These are phyloP conservation scores for Pyricularia sp. DNA, from an alignment of 2,329 filamentous ascomycete genomes.

Conservation along the genomic window DNA sequence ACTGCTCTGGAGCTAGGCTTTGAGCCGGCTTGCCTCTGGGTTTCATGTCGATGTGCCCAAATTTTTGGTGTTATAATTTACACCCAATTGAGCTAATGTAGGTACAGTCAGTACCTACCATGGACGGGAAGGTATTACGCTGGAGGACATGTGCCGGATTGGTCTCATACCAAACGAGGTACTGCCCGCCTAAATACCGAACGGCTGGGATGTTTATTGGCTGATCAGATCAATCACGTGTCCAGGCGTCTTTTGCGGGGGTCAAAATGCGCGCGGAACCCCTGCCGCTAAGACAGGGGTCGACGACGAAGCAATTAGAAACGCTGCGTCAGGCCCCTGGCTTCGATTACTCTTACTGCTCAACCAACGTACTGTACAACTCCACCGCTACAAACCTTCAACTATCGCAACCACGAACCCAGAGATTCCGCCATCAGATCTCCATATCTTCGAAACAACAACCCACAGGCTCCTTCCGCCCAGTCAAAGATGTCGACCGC, in stretches of 20 bases:
- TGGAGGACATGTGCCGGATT: neutral
- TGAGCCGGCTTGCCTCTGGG: neutral
- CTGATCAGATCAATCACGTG: neutral
- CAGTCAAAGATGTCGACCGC: conserved; percentile 63
- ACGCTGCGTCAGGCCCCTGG: neutral
- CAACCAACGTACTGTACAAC: neutral
- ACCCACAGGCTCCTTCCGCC: neutral
- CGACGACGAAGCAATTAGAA: neutral
- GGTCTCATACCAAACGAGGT: neutral
- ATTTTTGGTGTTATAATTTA: neutral
- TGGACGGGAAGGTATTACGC: no score
- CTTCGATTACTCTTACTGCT: neutral
- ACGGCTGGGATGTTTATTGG: neutral
- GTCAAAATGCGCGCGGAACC: neutral
- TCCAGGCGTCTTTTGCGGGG: neutral
- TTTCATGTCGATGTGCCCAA: neutral
- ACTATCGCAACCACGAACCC: neutral
- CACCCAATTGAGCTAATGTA: neutral
- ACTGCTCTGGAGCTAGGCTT: neutral
- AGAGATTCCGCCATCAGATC: neutral
- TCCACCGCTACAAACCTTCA: neutral
- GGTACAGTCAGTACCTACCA: no score
- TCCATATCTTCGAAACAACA: neutral
- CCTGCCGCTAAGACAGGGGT: neutral
- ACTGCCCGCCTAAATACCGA: neutral